Evolutionary conservation across 2,329 filamentous ascomycete species (phyloP).

Genomic region (Tolypocladium tundrense): DNA sequence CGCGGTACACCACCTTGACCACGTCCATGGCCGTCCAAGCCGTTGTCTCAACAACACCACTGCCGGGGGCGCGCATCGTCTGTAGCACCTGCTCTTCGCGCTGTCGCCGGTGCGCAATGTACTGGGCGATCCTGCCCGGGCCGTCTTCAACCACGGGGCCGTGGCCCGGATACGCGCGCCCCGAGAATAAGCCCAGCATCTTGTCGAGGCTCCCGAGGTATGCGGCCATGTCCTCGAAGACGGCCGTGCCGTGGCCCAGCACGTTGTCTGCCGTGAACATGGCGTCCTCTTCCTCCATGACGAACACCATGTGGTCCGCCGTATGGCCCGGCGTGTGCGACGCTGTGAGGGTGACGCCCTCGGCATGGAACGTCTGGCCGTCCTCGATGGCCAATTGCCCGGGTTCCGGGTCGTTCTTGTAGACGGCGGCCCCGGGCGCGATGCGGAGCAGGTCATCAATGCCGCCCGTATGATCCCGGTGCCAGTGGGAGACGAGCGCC

Average conservation of each 20-base stretch:
- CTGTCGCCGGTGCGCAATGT: constrained; percentile 70
- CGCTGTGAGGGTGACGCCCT: constrained; percentile 58
- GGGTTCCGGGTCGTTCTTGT: constrained; percentile 52
- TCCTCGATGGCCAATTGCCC: constrained; percentile 36
- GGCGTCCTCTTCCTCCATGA: constrained; percentile 67
- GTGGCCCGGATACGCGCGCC: constrained; percentile 78
- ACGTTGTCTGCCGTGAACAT: constrained; percentile 89
- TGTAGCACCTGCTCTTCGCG: constrained; percentile 70
- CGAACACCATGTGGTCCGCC: constrained; percentile 68
- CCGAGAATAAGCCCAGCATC: constrained; percentile 57
- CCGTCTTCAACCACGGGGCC: constrained; percentile 70
- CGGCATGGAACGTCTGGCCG: constrained; percentile 42
- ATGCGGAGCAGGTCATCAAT: constrained; percentile 56
- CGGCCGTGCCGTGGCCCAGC: constrained; percentile 74
- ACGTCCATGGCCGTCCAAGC: constrained; percentile 67
- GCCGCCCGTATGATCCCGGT: constrained; percentile 75
- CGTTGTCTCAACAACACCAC: constrained; percentile 6
- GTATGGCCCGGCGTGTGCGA: constrained; percentile 60
- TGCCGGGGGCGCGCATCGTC: constrained; percentile 39
- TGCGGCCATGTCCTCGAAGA: constrained; percentile 64
- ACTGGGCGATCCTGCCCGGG: constrained; percentile 62
- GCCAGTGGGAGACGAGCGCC: constrained; percentile 84
- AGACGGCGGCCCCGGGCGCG: constrained; percentile 52
- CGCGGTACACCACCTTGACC: constrained; percentile 78
- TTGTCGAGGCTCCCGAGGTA: constrained; percentile 61